A percentile compares a stretch with the other conserved stretches of the same genome.
phyloP scores from a whole-genome alignment of 2,329 filamentous ascomycete genomes.

The Alternaria sp. region DNA sequence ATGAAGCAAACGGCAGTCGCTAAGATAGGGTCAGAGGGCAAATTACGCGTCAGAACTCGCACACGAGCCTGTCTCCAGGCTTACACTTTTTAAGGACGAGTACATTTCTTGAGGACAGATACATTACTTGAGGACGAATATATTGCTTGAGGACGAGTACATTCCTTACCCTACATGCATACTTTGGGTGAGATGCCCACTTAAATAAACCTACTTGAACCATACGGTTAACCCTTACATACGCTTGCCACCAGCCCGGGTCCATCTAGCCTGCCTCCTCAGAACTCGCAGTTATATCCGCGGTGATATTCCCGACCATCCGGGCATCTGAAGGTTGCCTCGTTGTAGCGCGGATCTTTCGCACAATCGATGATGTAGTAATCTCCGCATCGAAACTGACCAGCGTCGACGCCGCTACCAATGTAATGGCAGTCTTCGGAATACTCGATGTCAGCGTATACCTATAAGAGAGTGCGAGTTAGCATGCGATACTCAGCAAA shows the following conservation, averaged over 20 bases:
- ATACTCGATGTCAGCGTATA: background rate
- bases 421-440: background rate
- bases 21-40: background rate
- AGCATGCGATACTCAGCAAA: background rate
- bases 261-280: background rate
- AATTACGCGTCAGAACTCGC: background rate
- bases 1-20: background rate
- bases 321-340: background rate
- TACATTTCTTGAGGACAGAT: no score
- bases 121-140: background rate
- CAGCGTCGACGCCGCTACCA: background rate
- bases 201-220: background rate
- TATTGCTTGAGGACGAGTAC: background rate
- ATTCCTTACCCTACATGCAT: no score
- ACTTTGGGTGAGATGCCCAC: background rate
- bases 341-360: background rate
- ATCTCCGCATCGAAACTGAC: background rate
- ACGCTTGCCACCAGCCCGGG: background rate
- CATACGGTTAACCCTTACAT: background rate
- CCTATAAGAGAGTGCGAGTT: background rate
- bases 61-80: background rate
- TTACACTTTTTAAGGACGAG: background rate
- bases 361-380: background rate
- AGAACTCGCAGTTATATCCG: background rate
- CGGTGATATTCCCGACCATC: background rate